Percentiles rank a stretch among this genome's conserved stretches.
phyloP scores from a whole-genome alignment of 140 eudicot genomes.

The Anethum foeniculum region DNA sequence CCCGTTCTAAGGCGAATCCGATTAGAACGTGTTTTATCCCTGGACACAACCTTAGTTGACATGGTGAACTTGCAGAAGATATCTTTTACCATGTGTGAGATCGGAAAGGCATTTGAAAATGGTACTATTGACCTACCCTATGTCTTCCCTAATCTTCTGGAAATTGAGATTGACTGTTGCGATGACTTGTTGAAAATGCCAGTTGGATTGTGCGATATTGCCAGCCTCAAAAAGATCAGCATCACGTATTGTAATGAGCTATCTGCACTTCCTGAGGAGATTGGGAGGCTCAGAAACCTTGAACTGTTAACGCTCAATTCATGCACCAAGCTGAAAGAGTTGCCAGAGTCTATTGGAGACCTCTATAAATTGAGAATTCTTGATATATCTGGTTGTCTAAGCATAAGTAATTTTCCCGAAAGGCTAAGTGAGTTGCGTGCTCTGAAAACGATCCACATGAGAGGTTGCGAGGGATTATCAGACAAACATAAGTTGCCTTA shows the following conservation, averaged over 20 bases:
- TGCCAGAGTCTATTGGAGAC: constrained; percentile 27
- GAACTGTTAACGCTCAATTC: constrained; percentile 21
- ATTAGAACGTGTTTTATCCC: constrained; percentile 28
- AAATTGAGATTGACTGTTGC: constrained; percentile 40
- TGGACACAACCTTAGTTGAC: constrained; percentile 9
- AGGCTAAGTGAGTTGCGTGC: constrained; percentile 20
- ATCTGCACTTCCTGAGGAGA: constrained; percentile 7
- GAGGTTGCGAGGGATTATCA: constrained; percentile 27
- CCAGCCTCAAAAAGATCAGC: constrained; percentile 24
- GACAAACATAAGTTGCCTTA: constrained; percentile 22
- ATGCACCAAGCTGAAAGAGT: constrained; percentile 28
- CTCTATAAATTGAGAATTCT: constrained; percentile 19
- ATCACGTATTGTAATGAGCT: constrained; percentile 30
- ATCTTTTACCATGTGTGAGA: constrained; percentile 38
- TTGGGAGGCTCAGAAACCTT: constrained; percentile 25
- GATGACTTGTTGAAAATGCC: constrained; percentile 26
- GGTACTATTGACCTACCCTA: neutral
- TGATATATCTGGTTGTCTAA: constrained; percentile 35
- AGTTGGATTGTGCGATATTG: constrained; percentile 14
- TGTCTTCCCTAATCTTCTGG: constrained; percentile 28
- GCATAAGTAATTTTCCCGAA: constrained; percentile 23
- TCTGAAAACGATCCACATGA: constrained; percentile 26
- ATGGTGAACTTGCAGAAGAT: constrained; percentile 25
- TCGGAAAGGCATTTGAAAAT: constrained; percentile 21
- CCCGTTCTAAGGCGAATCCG: constrained; percentile 19